phyloP scores from a whole-genome alignment of 371 early-diverging fungal species.

The Dichotomocladium elegans region DNA sequence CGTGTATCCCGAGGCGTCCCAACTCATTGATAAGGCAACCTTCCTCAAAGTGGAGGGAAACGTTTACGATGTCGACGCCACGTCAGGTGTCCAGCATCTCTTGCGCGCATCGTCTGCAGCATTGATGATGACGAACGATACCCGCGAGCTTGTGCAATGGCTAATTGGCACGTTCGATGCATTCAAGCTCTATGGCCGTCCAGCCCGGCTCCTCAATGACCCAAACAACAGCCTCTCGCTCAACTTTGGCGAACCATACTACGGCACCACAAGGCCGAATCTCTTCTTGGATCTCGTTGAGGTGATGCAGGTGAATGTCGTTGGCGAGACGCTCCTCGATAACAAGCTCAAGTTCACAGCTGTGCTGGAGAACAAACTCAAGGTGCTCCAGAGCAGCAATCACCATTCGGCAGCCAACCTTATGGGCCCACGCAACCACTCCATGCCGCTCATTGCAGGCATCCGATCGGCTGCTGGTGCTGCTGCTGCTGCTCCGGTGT shows the following conservation, averaged over 20 bases:
- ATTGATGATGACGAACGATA: constrained; percentile 38
- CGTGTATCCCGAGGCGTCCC: constrained; percentile 61
- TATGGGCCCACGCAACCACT: constrained; percentile 7
- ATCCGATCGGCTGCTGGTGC: background rate
- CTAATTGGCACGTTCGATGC: constrained; percentile 42
- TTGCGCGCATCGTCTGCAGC: constrained; percentile 17
- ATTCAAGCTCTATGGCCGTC: constrained; percentile 51
- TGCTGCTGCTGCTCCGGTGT: background rate
- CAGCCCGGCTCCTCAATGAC: constrained; percentile 28
- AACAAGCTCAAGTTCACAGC: constrained; percentile 28
- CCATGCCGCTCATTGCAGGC: constrained; percentile 11
- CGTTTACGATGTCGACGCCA: constrained; percentile 5
- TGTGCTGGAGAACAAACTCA: constrained; percentile 21
- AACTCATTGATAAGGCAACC: constrained; percentile 37
- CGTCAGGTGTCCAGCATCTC: constrained; percentile 17
- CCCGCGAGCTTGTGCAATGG: constrained; percentile 44
- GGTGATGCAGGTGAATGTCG: constrained; percentile 17
- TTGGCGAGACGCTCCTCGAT: constrained; percentile 15
- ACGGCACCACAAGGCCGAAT: background rate
- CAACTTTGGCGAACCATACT: constrained; percentile 28
- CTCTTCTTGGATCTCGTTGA: constrained; percentile 33
- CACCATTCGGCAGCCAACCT: background rate
- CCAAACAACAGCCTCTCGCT: constrained; percentile 20
- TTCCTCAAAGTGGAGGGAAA: constrained; percentile 42
- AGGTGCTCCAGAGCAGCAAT: background rate